Evolutionary conservation across 2,329 filamentous ascomycete species (phyloP), one percentile per base, ranked within the genome.

Genomic region (Dactylellina sp.): DNA sequence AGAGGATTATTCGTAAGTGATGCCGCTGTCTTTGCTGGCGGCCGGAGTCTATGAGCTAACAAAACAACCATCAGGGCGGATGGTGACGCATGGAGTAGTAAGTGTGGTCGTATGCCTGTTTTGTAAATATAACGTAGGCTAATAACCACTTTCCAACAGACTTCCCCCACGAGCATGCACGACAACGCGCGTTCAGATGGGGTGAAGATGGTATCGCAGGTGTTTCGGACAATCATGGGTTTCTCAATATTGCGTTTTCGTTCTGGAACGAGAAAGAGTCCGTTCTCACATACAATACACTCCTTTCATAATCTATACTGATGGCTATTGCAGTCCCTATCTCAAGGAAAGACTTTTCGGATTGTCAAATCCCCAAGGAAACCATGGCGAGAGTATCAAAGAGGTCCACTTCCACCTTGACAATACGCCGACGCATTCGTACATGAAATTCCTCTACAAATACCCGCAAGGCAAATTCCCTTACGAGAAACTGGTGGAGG

Each of bases 371-470:
- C 93, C 94, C 1, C 92, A 98, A 82, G 94, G 94, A 77, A 97
- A 97, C 80, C 95, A 98, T 83, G 95, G 95, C 76, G 95, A 98
- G 83, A 96, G 92, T 81, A 86, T 98, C 84, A 98, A 97, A 82
- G 94, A 98, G 83, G 92, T 91, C 63, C 93, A 98, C 82, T 98
- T 97, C 80, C 94, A 98, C 81, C 83, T 97, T 70, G 94, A 98
- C 82, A 98, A 98, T 81, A 96, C 92, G 25, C 94, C 94, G 68
- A 88, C 87, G 91, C 93, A 97, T 82, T 96, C 94, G 25, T 98
- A 98, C 84, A 98, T 98, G 94, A 98, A 98, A 82, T 96, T 89
- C 80, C 89, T 98, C 77, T 98, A 98, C 87, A 98, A 98, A 82
- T 96, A 97, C 79, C 95, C 95, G 0, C 94, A 98, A 82, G 87